Conservation (phyloP, 805 yeast genomes). For the Aciculoconidium aculeatum region DNA sequence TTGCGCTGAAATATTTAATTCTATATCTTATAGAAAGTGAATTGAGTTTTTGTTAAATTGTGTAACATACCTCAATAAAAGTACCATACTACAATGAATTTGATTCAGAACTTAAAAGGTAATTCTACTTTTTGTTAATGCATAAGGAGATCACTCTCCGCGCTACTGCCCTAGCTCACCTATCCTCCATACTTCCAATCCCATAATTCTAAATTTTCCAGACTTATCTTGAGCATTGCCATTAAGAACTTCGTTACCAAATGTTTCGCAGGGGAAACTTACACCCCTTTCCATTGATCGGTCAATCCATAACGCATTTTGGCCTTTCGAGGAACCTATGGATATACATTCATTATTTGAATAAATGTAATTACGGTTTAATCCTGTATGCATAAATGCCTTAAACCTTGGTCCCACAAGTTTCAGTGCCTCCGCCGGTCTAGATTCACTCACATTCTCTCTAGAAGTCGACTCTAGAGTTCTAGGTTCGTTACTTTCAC, state of each 20-base stretch:
- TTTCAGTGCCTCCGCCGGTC: not conserved
- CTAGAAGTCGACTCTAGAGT: not conserved
- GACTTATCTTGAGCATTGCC: conserved; percentile 26
- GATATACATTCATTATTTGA: conserved; percentile 74
- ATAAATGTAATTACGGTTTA: conserved; percentile 79
- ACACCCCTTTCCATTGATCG: conserved; percentile 71
- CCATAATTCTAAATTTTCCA: conserved; percentile 67
- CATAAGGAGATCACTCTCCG: conserved; percentile 2
- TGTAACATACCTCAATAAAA: too few species aligned
- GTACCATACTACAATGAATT: not conserved
- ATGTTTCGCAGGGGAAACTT: conserved; percentile 72
- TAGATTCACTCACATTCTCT: too few species aligned
- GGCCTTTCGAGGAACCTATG: conserved; percentile 90
- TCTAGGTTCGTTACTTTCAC: conserved; percentile 37
- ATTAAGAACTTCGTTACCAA: conserved; percentile 77
- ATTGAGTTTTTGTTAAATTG: too few species aligned
- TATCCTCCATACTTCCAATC: conserved; percentile 82
- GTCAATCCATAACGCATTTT: conserved; percentile 87
- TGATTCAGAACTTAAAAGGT: not conserved
- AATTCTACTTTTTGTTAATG: not conserved
- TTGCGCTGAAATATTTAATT: too few species aligned
- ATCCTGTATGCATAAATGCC: conserved; percentile 84
- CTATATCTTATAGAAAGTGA: too few species aligned
- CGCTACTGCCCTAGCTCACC: conserved; percentile 40
- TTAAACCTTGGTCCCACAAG: conserved; percentile 51